Base-by-base conservation (phyloP, 2,329 filamentous ascomycete species). In the Didymella glomerata region DNA sequence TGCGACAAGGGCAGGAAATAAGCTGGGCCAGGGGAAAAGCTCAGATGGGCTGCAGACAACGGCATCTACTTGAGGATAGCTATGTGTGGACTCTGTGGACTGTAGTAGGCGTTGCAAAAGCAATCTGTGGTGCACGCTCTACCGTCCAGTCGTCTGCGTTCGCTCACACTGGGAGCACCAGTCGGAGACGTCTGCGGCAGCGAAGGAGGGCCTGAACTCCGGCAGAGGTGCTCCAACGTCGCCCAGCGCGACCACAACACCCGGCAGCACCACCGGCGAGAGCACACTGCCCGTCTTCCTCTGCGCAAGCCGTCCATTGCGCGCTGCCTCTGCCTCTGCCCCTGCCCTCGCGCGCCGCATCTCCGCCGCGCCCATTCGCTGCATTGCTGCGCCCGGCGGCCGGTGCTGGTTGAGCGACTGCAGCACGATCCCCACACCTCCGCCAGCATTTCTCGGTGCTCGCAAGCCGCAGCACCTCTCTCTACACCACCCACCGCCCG, bases 101-200 rank as follows among this genome's bases (percentile, higher is more conserved):
- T 10, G 36, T 6, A 20, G 18, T 20, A 20, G n/a, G 11, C 18
- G 5, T n/a, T 16, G 34, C 3, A 10, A 10, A 34, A 16, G 28
- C 28, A 34, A 25, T 24, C 28, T 14, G 27, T 20, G 44, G 44
- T 47, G 44, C 18, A 7, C 9, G 36, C 9, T 20, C 16, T 18
- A n/a, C 16, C 8, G 36, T 40, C n/a, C 36, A 40, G n/a, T 8
- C n/a, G 22, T 20, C n/a, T 18, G 36, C 36, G 18, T 40, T 18
- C 36, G 36, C 36, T 40, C 36, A 11, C 4, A 11, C n/a, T 40
- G 36, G 24, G 38, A 41, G 38, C 38, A 41, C 62, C 55, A 68
- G 64, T 67, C 66, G 66, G 63, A 66, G 66, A 54, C 56, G 66
- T 30, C 44, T 56, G 61, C 53, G 61, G 60, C 64, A 69, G 67